Evolutionary conservation across 2,329 filamentous ascomycete species (phyloP), one percentile per base, ranked within the genome.

Genomic region (Claviceps capensis): DNA sequence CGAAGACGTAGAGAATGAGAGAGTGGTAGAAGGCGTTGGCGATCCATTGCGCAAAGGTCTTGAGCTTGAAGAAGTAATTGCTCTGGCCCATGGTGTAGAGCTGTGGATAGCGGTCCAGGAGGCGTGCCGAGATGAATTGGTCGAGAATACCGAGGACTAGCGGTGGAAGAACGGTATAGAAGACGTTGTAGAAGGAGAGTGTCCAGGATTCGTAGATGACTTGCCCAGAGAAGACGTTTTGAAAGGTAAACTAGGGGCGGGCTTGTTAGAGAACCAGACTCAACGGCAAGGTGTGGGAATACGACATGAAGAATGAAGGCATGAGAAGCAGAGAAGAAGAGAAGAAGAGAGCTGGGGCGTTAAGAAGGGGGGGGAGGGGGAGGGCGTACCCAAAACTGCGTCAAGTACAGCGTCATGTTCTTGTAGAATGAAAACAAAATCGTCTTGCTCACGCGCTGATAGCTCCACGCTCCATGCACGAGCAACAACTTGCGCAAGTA

Each of bases 161-260:
- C 1, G 93, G 93, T 16, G 93, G 93, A 17, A 96, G 74, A 19
- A 95, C 86, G 0, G 93, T 98, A 72, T 95, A 98, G 67, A 98
- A 86, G 67, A 98, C 89, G 73, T 98, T 98, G 77, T 96, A 98
- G 72, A 97, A 95, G 7, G 91, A 95, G n/a, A 98, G 74, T 0
- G 90, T 96, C 94, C 94, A 98, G 9, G 93, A 97, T 70, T 98
- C 93, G 77, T 90, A 97, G 65, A 98, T 97, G 64, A 97, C 88
- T 66, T 96, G 85, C 49, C 93, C 93, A 1, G 91, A 97, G 69
- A 97, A 98, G 58, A 88, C 87, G 67, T 98, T 98, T 78, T 95
- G 89, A 74, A 98, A 98, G 0, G 89, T 88, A 70, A 93, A 97
- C 86, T 90, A 54, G 14, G 19, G 22, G 40, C 23, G 4, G 30